Evolutionary conservation across 768 basidiomycete genomes (phyloP), one percentile per base, ranked within the genome.

Genomic region (Galerina marginata): DNA sequence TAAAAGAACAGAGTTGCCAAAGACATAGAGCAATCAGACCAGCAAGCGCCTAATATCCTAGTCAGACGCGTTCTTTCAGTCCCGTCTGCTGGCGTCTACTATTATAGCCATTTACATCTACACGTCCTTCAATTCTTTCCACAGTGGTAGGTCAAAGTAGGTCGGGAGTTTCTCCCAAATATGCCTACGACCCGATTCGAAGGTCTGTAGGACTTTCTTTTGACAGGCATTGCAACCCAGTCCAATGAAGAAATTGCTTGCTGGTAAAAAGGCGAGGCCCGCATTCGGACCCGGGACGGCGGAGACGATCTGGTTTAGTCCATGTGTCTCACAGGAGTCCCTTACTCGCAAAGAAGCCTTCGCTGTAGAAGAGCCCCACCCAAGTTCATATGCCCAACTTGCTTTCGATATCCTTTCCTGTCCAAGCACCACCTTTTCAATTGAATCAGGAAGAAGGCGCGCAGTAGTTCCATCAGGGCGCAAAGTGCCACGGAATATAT

Each of bases 111-210:
- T 20, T 20, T 33, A 33, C 4, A 9, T 15, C 23, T 47, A 47
- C 10, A 4, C 20, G 25, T 54, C 53, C 11, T 29, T 44, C 23
- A 54, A 25, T n/a, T 40, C 20, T 9, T 26, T 39, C 53, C 53
- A 54, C 2, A 15, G 39, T 14, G 53, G 53, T 12, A 54, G 53
- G 10, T 39, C 53, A 54, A 54, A 54, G 26, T 43, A 54, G 1
- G 16, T 54, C 6, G 53, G 53, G 12, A 54, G 53, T 16, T 44
- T 15, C 10, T 44, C 26, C 53, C 53, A 54, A 10, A 54, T 26
- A 0, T 12, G 3, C 25, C n/a, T 37, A 9, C 26, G 43, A 44
- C 20, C 23, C 23, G 37, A 38, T 5, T 10, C 9, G 14, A 38
- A 23, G 6, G 16, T 2, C 2, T 12, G 10, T 15, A 20, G 2